phyloP scores from a whole-genome alignment of 305 asterid genomes.

The Solanum hybrid region DNA sequence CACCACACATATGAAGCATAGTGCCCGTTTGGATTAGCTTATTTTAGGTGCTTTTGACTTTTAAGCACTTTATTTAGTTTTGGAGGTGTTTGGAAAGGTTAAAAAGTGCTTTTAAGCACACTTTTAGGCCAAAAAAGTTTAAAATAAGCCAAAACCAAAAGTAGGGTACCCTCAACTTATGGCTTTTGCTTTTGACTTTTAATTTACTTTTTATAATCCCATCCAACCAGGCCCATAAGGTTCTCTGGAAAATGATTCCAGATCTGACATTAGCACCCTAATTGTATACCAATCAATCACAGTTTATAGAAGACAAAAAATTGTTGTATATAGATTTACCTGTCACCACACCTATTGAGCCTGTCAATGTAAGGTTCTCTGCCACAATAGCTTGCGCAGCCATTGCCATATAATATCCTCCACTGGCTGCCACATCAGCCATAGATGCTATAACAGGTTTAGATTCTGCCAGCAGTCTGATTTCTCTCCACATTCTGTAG shows the following conservation, averaged over 20 bases:
- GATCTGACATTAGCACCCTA: not conserved
- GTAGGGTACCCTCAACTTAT: not conserved
- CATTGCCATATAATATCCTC: conserved; percentile 97
- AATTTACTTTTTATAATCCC: not conserved
- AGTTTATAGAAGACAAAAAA: not conserved
- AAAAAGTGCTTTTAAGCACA: not conserved
- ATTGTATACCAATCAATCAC: not conserved
- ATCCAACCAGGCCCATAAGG: not conserved
- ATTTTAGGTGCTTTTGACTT: not conserved
- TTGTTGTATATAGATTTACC: conserved; percentile 26
- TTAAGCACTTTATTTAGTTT: not conserved
- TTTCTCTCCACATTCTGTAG: conserved; percentile 95
- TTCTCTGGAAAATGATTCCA: not conserved
- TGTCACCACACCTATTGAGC: conserved; percentile 93
- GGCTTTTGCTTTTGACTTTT: not conserved
- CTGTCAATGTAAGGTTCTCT: conserved; percentile 78
- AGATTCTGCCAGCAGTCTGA: conserved; percentile 69
- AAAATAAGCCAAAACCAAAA: not conserved
- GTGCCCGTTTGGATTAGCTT: not conserved
- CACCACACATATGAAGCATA: not conserved
- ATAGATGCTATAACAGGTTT: conserved; percentile 87
- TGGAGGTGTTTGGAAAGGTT: not conserved
- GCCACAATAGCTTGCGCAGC: conserved; percentile 74
- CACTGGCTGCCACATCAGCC: conserved; percentile 99
- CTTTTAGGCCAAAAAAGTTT: not conserved